Base-by-base conservation (phyloP, 2,329 filamentous ascomycete species). In the Aureobasidium sp. region DNA sequence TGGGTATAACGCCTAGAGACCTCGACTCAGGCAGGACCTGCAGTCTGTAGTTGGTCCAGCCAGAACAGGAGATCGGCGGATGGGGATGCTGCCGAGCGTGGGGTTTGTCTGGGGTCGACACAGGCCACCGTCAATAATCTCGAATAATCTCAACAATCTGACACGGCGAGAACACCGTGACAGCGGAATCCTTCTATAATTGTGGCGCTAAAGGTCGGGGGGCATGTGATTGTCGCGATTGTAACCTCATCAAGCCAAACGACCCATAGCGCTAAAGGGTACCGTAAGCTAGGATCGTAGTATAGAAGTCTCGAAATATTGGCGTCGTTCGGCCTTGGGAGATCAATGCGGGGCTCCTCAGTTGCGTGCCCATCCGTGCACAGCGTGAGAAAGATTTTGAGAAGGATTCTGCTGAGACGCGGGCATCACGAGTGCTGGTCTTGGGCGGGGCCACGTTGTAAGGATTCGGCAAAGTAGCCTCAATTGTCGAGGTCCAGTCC, bases 351-450 rank as follows among this genome's bases (percentile, higher is more conserved):
- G 53, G 53, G 53, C 41, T 34, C 34, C 39, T 54, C 34, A n/a
- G n/a, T 52, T 54, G n/a, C n/a, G 36, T 30, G 53, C 41, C 42
- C 53, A 41, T 29, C 16, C 37, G 50, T 39, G 50, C 39, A 34
- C 29, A 16, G 34, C 11, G 39, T 21, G 36, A 30, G 37, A 54
- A 54, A 57, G 52, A 42, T 42, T 54, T 57, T 44, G 25, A 42
- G 53, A 45, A 57, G 53, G 53, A 57, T 57, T 45, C 41, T 57
- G 53, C 41, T 57, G 53, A 57, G 53, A 57, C 39, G 53, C 53
- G 45, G 13, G 36, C 41, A 57, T 57, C 53, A 57, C 53, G 30
- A 44, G 21, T 21, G 39, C 30, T 29, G 4, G 25, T 5, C 15
- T 54, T 37, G 34, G 34, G 29, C 11, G 8, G 39, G 39, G 39